Evolutionary conservation across 148 eudicot genomes (phyloP), one percentile per base, ranked within the genome.

Genomic region (Rhododendron ovatum): DNA sequence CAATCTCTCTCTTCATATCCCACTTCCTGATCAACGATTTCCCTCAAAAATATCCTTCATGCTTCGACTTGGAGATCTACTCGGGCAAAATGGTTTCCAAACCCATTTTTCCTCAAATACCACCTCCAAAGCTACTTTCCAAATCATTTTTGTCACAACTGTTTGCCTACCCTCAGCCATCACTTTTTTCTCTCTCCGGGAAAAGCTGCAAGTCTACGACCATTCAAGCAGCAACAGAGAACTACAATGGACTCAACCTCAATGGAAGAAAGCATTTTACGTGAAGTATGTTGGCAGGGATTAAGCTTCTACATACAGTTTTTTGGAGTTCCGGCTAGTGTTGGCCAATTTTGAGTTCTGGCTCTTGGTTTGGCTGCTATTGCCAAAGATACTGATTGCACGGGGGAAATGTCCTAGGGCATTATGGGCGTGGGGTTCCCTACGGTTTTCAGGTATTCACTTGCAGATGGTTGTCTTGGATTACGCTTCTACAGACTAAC

Each of bases 161-260:
- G 14, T 65, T 22, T 65, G 84, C 37, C 48, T n/a, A 15, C 55
- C 84, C 75, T 82, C 75, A 18, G 30, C 75, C 22, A 83, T 43
- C 84, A 65, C 76, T n/a, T 69, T 37, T 65, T 53, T 83, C 53
- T 26, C 84, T 82, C 77, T 22, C 84, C 45, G 7, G 41, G 84
- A 83, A 41, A 35, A 43, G 37, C 57, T 5, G 84, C 77, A 28
- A 63, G 30, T 63, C 71, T 63, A 11, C 12, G 26, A 63, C 84
- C 22, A 82, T 61, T 63, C 84, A 82, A 82, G 53, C 84, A 83
- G 84, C 63, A 24, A n/a, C 55, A 39, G 76, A 65, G 0, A 65
- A 6, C 51, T 45, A 67, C 12, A 45, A 15, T 45, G 59, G 84
- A 67, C 20, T 83, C 85, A 67, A 41, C 57, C 39, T 45, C 37